Base-by-base conservation (phyloP, 306 rosid genomes). In the Urtica urens region DNA sequence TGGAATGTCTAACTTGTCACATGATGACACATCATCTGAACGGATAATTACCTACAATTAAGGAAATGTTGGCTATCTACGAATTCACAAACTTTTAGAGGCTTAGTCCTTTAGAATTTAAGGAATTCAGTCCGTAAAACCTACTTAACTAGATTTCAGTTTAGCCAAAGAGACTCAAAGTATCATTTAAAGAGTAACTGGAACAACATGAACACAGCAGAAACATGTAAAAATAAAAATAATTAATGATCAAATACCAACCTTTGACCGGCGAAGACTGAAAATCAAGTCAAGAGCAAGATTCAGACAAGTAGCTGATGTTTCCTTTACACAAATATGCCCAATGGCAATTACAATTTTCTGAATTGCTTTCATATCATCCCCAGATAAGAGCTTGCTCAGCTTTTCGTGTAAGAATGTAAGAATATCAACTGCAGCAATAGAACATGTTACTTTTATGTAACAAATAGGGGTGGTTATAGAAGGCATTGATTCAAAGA, bases 241-340 rank as follows among this genome's bases (percentile, higher is more conserved):
- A 13, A 7, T 13, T 8, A 7, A 35, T 35, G n/a, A 35, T 35
- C 11, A 35, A 33, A 42, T 39, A 59, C 70, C 22, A 63, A 88
- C 97, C 97, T 88, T 88, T 37, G 90, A 81, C 31, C 90, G 80
- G 62, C 77, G 59, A 45, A 84, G 80, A 60, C 88, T 69, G 71
- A 84, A 78, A 60, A 77, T 71, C 54, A 88, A 69, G 43, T 72
- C 71, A 20, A 84, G 78, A 43, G 93, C 90, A 55, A 70, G 51
- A 74, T 81, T 81, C 33, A 88, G 81, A 58, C 70, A 78, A 45
- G 68, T 30, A 59, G 86, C 53, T 51, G 93, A 76, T 66, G 86
- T 70, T 68, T 88, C 93, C 44, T 84, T 79, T 49, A 78, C 64
- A 55, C 95, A 81, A 5, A 88, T 65, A 72, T 88, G 93, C 58